A percentile compares a stretch with the other conserved stretches of the same genome.
These are phyloP conservation scores for Herpotrichia juniperi DNA, from an alignment of 2,329 filamentous ascomycete genomes.

Conservation along the genomic window DNA sequence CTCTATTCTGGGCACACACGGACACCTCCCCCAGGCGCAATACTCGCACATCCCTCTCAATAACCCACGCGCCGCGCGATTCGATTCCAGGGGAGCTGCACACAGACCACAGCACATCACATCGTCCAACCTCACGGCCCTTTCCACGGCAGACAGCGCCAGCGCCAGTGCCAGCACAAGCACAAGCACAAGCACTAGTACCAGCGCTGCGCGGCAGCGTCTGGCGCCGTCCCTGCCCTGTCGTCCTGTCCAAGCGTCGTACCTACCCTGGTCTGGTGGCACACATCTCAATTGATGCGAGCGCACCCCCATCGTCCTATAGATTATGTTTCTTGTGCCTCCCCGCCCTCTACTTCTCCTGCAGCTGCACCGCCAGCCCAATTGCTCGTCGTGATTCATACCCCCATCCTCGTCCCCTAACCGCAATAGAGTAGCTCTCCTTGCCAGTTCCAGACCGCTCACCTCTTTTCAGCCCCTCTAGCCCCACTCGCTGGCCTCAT, in stretches of 20 bases:
- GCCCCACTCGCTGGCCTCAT: constrained; percentile 23
- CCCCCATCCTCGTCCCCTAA: constrained; percentile 25
- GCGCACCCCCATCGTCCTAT: constrained; percentile 35
- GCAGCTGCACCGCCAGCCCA: constrained; percentile 30
- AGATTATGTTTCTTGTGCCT: constrained; percentile 33
- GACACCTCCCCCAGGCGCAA: too few species aligned
- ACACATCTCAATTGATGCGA: constrained; percentile 25
- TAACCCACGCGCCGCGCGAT: neutral
- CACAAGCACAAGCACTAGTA: too few species aligned
- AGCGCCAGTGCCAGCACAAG: too few species aligned
- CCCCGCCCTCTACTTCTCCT: constrained; percentile 29
- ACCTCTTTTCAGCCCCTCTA: constrained; percentile 22
- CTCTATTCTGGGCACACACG: too few species aligned
- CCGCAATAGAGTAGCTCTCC: constrained; percentile 23
- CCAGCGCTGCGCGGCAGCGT: neutral
- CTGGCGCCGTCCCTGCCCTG: constrained; percentile 7
- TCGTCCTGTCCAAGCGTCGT: constrained; percentile 17
- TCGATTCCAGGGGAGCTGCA: neutral
- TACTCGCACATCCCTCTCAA: neutral
- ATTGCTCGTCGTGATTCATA: constrained; percentile 32
- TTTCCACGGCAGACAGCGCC: too few species aligned
- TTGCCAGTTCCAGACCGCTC: constrained; percentile 32
- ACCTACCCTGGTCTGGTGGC: constrained; percentile 27
- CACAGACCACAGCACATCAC: neutral
- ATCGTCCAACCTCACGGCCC: neutral